Conservation (phyloP, 1,284 basidiomycete species). For the Mycosarcoma mackinlayi region DNA sequence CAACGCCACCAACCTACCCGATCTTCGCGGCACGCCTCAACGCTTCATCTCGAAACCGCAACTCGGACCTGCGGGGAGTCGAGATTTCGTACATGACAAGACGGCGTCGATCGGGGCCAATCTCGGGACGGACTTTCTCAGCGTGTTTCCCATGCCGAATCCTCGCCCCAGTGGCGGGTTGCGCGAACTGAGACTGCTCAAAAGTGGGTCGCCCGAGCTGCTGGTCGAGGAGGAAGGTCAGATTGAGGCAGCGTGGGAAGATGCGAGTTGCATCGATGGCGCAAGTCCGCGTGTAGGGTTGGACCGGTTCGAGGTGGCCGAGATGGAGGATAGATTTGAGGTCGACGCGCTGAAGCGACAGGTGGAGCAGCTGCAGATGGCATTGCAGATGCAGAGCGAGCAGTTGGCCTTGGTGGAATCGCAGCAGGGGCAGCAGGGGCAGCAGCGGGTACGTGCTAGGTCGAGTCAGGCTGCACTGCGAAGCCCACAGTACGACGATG, state of each 20-base stretch:
- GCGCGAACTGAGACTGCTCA: background rate
- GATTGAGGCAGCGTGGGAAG: conserved; percentile 41
- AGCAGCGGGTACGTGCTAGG: too few relatives aligned
- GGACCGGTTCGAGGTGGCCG: background rate
- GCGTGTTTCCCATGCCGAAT: conserved; percentile 11
- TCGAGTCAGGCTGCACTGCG: background rate
- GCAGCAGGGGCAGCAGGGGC: conserved; percentile 4
- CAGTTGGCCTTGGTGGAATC: conserved; percentile 12
- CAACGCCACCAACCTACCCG: too few relatives aligned
- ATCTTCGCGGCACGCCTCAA: too few relatives aligned
- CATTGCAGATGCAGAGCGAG: conserved; percentile 24
- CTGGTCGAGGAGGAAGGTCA: background rate
- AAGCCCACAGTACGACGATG: too few relatives aligned
- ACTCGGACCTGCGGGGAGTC: too few relatives aligned
- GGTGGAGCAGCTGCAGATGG: conserved; percentile 49
- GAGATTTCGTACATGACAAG: background rate
- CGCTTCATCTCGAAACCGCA: too few relatives aligned
- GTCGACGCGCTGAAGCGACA: conserved; percentile 34
- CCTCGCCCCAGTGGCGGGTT: conserved; percentile 1
- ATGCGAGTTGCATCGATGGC: conserved; percentile 24
- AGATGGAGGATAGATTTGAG: conserved; percentile 21
- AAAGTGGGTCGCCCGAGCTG: background rate
- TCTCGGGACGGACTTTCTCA: background rate
- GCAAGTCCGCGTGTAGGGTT: conserved; percentile 5
- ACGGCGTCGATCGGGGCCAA: background rate